A percentile compares a stretch with the other conserved stretches of the same genome.
These are phyloP conservation scores for Pythium phragmiticola DNA, from an alignment of 352 stramenopile species.

Conservation along the genomic window DNA sequence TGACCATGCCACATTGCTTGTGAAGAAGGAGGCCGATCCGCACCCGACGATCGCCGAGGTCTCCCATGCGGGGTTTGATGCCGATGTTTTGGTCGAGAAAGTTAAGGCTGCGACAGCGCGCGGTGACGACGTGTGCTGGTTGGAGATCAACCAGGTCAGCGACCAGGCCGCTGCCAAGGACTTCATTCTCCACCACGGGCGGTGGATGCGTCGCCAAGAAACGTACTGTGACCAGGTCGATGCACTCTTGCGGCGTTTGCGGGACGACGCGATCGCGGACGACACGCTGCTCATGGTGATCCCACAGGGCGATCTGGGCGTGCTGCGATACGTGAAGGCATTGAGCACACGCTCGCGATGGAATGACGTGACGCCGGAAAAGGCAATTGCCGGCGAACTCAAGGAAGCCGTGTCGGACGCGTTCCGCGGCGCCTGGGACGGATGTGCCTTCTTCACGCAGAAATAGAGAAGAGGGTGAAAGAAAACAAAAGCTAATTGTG, in stretches of 20 bases:
- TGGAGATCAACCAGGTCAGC: slow-evolving; percentile 64
- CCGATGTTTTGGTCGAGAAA: slow-evolving; percentile 32
- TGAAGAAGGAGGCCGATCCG: slow-evolving; percentile 7
- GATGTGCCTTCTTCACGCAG: slow-evolving; percentile 72
- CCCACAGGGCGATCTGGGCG: slow-evolving; percentile 67
- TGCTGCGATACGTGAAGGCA: slow-evolving; percentile 73
- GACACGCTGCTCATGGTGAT: slow-evolving; percentile 64
- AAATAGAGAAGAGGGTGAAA: slow-evolving; percentile 26
- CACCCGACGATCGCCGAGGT: slow-evolving; percentile 21
- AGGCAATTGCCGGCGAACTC: slow-evolving; percentile 47
- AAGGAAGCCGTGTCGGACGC: slow-evolving; percentile 68
- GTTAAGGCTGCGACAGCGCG: slow-evolving; percentile 27
- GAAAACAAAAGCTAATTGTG: background rate
- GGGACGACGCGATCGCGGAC: slow-evolving; percentile 38
- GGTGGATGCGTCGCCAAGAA: slow-evolving; percentile 66
- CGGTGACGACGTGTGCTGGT: slow-evolving; percentile 62
- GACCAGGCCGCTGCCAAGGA: slow-evolving; percentile 37
- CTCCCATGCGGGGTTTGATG: slow-evolving; percentile 21
- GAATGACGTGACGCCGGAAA: slow-evolving; percentile 53
- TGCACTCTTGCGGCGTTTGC: slow-evolving; percentile 43
- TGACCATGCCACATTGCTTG: slow-evolving; percentile 40
- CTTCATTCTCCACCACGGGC: slow-evolving; percentile 60
- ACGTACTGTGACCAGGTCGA: slow-evolving; percentile 51
- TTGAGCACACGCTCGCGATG: slow-evolving; percentile 74
- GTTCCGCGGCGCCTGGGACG: slow-evolving; percentile 67